Percentiles rank a stretch among this genome's conserved stretches.
Evolutionary conservation across 2,329 filamentous ascomycete genomes (phyloP).

Genomic region (Fusarium sp.): DNA sequence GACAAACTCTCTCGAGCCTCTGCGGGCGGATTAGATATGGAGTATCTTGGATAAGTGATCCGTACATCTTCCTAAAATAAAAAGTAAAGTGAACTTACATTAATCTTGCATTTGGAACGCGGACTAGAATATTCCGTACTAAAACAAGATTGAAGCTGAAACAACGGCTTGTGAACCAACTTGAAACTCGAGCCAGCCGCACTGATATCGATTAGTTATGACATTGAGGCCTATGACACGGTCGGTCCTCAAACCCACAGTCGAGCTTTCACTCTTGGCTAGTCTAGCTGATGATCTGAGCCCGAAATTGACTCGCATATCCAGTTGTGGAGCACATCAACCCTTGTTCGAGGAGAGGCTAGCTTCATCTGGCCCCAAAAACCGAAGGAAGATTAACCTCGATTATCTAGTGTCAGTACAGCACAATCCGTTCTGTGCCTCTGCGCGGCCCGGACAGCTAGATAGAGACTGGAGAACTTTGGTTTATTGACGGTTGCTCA

Average conservation of each 20-base stretch:
- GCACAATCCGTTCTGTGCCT: not conserved
- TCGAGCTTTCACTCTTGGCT: conserved; percentile 14
- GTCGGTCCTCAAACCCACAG: conserved; percentile 13
- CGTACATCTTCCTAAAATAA: not conserved
- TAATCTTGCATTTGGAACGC: not conserved
- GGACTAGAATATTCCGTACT: conserved; percentile 3
- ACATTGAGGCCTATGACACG: conserved; percentile 12
- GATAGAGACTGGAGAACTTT: conserved; percentile 7
- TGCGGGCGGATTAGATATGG: not conserved
- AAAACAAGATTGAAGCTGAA: conserved; percentile 22
- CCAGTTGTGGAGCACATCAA: conserved; percentile 19
- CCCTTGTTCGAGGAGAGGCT: conserved; percentile 23
- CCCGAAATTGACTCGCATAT: conserved; percentile 29
- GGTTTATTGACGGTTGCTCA: not conserved
- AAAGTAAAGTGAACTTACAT: not conserved
- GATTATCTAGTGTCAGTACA: conserved; percentile 4
- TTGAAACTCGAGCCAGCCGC: conserved; percentile 1
- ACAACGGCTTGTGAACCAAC: conserved; percentile 16
- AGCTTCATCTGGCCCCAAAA: conserved; percentile 35
- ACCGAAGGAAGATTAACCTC: conserved; percentile 36
- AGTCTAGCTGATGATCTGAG: conserved; percentile 17
- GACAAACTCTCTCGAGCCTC: not conserved
- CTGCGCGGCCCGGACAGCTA: conserved; percentile 9
- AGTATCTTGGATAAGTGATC: not conserved
- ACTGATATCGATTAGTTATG: not conserved